Evolutionary conservation across 495 filamentous ascomycete genomes (phyloP).

Genomic region (Trichoderma erinaceum): DNA sequence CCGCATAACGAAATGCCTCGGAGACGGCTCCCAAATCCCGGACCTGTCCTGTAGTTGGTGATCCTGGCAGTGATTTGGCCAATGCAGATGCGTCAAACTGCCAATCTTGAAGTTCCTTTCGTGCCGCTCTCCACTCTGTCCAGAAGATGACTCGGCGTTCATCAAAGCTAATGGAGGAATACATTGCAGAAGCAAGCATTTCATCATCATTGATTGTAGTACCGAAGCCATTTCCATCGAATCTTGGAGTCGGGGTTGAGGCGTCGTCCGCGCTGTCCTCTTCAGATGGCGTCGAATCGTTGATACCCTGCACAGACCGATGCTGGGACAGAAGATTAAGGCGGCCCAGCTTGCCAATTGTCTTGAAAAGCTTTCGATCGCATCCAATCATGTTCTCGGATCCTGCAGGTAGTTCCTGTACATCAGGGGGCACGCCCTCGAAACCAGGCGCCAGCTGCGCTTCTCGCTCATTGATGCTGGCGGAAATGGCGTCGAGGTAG

Average conservation of each 20-base stretch:
- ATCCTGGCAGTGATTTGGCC: slow-evolving; percentile 37
- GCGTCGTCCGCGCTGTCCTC: slow-evolving; percentile 13
- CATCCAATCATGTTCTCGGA: slow-evolving; percentile 81
- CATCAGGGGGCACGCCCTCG: slow-evolving; percentile 60
- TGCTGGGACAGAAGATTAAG: slow-evolving; percentile 86
- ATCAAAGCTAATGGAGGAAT: slow-evolving; percentile 38
- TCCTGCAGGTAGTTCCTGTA: slow-evolving; percentile 52
- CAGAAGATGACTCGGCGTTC: slow-evolving; percentile 62
- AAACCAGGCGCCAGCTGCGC: slow-evolving; percentile 68
- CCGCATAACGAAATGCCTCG: slow-evolving; percentile 84
- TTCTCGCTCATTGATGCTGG: slow-evolving; percentile 86
- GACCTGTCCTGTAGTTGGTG: slow-evolving; percentile 41
- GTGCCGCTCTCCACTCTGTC: slow-evolving; percentile 78
- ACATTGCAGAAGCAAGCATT: slow-evolving; percentile 28
- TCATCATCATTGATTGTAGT: slow-evolving; percentile 44
- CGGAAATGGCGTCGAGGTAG: slow-evolving; percentile 92
- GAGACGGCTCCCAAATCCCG: slow-evolving; percentile 58
- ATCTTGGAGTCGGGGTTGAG: slow-evolving; percentile 32
- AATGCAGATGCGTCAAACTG: slow-evolving; percentile 55
- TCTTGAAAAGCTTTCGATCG: slow-evolving; percentile 72
- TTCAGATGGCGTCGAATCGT: neutral
- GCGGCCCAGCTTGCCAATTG: slow-evolving; percentile 70
- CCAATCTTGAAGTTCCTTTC: slow-evolving; percentile 72
- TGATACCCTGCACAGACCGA: slow-evolving; percentile 43
- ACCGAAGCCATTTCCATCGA: slow-evolving; percentile 59